Percentiles rank a stretch among this genome's conserved stretches.
Evolutionary conservation across 2,329 filamentous ascomycete genomes (phyloP).

Genomic region (Hortaea werneckii): DNA sequence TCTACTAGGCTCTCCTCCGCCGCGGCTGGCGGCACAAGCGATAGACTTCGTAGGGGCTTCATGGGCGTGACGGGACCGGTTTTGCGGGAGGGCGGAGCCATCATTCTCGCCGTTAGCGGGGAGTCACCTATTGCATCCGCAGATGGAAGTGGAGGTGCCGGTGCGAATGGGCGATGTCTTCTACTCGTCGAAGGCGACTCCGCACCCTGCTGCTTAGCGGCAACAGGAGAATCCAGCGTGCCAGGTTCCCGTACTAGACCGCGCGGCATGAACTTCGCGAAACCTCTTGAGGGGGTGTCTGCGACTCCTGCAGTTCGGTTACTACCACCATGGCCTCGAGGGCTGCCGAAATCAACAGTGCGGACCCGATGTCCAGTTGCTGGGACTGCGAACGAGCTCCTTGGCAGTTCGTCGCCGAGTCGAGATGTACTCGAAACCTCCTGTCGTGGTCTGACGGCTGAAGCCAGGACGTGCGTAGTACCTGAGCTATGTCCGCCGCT

Average conservation of each 20-base stretch:
- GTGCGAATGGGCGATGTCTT: neutral
- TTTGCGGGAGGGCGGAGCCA: too few relatives aligned
- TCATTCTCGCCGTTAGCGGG: conserved; percentile 1
- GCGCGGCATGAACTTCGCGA: conserved; percentile 22
- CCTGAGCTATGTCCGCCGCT: neutral
- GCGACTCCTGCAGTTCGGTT: conserved; percentile 20
- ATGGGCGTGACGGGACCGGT: conserved; percentile 6
- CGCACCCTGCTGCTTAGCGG: neutral
- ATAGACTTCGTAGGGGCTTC: conserved; percentile 2
- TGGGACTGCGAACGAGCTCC: conserved; percentile 3
- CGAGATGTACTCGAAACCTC: neutral
- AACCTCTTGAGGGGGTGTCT: conserved; percentile 35
- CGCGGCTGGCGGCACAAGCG: neutral
- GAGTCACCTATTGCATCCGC: neutral
- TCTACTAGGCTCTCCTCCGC: neutral
- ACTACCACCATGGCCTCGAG: neutral
- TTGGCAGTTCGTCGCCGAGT: neutral
- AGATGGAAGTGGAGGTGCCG: neutral
- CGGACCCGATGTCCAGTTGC: conserved; percentile 6
- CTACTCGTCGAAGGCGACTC: neutral
- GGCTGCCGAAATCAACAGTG: neutral
- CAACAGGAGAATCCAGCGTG: conserved; percentile 13
- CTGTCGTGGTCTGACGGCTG: neutral
- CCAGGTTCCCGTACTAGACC: conserved; percentile 12
- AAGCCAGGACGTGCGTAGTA: neutral